phyloP scores from a whole-genome alignment of 2,329 filamentous ascomycete species.

The Celoporthe dispersa region DNA sequence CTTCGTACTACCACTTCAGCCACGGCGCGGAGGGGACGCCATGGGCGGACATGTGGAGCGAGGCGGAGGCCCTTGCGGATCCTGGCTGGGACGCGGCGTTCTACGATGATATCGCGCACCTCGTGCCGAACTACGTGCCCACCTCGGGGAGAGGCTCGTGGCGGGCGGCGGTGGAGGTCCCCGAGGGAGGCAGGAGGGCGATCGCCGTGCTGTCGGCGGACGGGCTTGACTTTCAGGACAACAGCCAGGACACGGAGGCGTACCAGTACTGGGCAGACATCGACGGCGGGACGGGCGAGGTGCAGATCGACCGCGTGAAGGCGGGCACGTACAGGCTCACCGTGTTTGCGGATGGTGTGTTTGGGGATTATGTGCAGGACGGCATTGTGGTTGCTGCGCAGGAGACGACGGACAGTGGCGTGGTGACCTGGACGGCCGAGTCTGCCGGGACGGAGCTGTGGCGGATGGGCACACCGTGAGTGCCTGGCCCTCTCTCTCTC shows the following conservation, averaged over 20 bases:
- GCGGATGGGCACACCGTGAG: slow-evolving; percentile 60
- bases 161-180: slow-evolving; percentile 55
- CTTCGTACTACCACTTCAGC: slow-evolving; percentile 68
- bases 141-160: slow-evolving; percentile 55
- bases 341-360: slow-evolving; percentile 65
- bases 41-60: slow-evolving; percentile 53
- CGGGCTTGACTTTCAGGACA: slow-evolving; percentile 61
- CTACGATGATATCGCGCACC: slow-evolving; percentile 65
- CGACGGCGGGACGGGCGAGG: slow-evolving; percentile 46
- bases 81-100: slow-evolving; percentile 62
- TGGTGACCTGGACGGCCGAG: slow-evolving; percentile 51
- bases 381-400: slow-evolving; percentile 48
- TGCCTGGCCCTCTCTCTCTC: too few species aligned
- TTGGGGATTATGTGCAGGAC: slow-evolving; percentile 63
- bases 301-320: slow-evolving; percentile 58
- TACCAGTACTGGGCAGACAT: slow-evolving; percentile 68
- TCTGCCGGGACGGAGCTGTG: slow-evolving; percentile 62
- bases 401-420: slow-evolving; percentile 36
- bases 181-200: slow-evolving; percentile 52
- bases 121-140: slow-evolving; percentile 63
- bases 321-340: slow-evolving; percentile 65
- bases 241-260: slow-evolving; percentile 56
- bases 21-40: slow-evolving; percentile 51
- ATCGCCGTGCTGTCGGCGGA: slow-evolving; percentile 60
- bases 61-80: slow-evolving; percentile 56